phyloP scores from a whole-genome alignment of 306 rosid genomes.

The Hippophae rhamnoides region DNA sequence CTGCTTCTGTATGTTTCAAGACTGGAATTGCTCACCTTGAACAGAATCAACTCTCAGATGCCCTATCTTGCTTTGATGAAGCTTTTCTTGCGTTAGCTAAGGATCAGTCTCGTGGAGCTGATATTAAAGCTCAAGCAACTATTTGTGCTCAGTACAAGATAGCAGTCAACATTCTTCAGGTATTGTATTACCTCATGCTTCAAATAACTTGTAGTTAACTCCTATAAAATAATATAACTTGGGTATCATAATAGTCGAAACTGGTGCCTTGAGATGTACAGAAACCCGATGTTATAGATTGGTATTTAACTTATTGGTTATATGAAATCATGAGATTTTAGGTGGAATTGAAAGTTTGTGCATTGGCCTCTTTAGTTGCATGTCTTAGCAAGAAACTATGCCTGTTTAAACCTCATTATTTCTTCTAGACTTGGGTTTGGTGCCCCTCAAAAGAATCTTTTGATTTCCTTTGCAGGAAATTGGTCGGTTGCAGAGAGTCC shows the following conservation, averaged over 20 bases:
- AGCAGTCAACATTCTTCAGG: slow-evolving; percentile 91
- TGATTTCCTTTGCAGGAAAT: slow-evolving; percentile 59
- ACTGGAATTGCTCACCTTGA: slow-evolving; percentile 95
- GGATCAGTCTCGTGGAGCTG: slow-evolving; percentile 93
- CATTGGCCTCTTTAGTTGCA: no score
- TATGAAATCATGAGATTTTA: no score
- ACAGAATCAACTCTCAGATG: slow-evolving; percentile 89
- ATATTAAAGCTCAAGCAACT: slow-evolving; percentile 96
- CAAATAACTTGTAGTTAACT: background rate
- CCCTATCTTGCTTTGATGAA: slow-evolving; percentile 89
- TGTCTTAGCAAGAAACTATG: background rate
- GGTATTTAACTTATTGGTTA: no score
- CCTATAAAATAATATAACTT: no score
- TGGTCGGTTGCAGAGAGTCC: slow-evolving; percentile 82
- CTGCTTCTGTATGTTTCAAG: slow-evolving; percentile 84
- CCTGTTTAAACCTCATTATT: no score
- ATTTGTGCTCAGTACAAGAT: slow-evolving; percentile 97
- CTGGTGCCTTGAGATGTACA: no score
- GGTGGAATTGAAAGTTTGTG: no score
- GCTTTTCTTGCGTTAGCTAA: slow-evolving; percentile 90
- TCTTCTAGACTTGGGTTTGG: background rate
- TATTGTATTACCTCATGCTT: slow-evolving; percentile 24
- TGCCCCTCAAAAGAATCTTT: background rate
- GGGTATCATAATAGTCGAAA: no score
- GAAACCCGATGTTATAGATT: no score